Percentiles rank a stretch among this genome's conserved stretches.
These are phyloP conservation scores for Lactifluus subvellereus DNA, from an alignment of 768 basidiomycete species.

Conservation along the genomic window DNA sequence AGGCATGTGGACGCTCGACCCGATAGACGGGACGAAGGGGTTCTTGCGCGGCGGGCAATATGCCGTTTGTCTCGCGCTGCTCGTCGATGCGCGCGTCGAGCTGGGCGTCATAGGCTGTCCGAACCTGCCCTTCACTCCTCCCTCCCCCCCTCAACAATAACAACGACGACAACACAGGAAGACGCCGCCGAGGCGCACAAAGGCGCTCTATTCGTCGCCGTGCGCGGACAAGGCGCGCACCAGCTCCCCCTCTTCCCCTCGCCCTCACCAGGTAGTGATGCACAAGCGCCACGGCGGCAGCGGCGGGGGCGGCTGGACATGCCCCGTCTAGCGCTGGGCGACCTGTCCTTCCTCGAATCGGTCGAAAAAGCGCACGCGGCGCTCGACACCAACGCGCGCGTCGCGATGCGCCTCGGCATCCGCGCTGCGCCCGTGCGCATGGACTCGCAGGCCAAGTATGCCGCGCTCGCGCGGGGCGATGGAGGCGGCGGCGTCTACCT, in stretches of 20 bases:
- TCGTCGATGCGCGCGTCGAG: conserved; percentile 45
- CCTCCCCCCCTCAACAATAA: conserved; percentile 31
- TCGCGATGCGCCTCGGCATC: conserved; percentile 62
- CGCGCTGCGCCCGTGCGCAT: conserved; percentile 66
- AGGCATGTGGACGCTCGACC: conserved; percentile 43
- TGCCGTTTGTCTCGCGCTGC: conserved; percentile 53
- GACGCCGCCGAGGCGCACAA: conserved; percentile 13
- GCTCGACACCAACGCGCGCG: conserved; percentile 74
- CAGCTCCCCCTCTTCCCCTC: conserved; percentile 54
- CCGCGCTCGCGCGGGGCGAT: conserved; percentile 78
- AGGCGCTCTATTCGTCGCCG: conserved; percentile 82
- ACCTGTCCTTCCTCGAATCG: conserved; percentile 77
- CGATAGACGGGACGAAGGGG: conserved; percentile 57
- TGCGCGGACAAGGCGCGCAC: conserved; percentile 79
- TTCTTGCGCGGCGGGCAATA: conserved; percentile 59
- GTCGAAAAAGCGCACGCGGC: conserved; percentile 90
- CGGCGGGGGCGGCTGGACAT: conserved; percentile 45
- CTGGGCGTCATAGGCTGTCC: conserved; percentile 73
- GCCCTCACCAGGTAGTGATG: conserved; percentile 32
- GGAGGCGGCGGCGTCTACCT: conserved; percentile 64
- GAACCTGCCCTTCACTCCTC: conserved; percentile 62
- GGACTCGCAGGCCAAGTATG: conserved; percentile 97
- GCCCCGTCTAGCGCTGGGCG: conserved; percentile 40
- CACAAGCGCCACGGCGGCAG: not conserved
- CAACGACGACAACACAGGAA: too few relatives aligned